Base-by-base conservation (phyloP, 805 yeast species). In the Cyberlindnera misumaiensis region DNA sequence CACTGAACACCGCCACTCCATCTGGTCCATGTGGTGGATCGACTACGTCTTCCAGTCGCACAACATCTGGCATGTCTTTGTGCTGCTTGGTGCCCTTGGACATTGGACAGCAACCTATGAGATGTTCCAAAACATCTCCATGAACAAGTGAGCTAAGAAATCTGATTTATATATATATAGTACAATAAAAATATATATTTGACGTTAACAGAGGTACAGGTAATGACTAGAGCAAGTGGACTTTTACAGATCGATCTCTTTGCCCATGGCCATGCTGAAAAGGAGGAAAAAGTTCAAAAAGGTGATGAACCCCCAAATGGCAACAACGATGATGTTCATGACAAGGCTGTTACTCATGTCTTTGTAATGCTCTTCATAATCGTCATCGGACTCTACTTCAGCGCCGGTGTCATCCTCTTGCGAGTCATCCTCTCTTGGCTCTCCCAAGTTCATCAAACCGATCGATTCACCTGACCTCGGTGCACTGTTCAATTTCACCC, bases 1-100 rank as follows among this genome's bases (percentile, higher is more conserved):
- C 25, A 57, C 67, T 16, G 51, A 48, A 10, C 39, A 53, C 18
- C 49, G 58, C 30, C 48, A 59, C 3, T 65, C 63, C 12, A 68
- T 80, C 38, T 51, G 62, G 27, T 77, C 87, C 1, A 57, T 83
- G 15, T 90, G 83, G 90, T 88, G 96, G 90, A 80, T 80, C 12
- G 93, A 84, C 50, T 83, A 82, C 57, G 58, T 73, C 20, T 67
- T 80, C 38, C 72, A 77, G 30, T 85, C 96, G 28, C 98, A 90
- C 60, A 89, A 88, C 53, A 67, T 90, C 24, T 90, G 98, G 98
- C 98, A 90, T 62, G 58, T 87, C 11, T 86, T 83, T 55, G 98
- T 93, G 24, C 73, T 93, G 13, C 69, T 83, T 18, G 98, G 98
- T 3, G 78, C 87, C n/a, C 60, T 83, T 30, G 95, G 94, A 25